A percentile compares a stretch with the other conserved stretches of the same genome.
These are phyloP conservation scores for Boletus coccyginus DNA, from an alignment of 768 basidiomycete species.

Conservation along the genomic window DNA sequence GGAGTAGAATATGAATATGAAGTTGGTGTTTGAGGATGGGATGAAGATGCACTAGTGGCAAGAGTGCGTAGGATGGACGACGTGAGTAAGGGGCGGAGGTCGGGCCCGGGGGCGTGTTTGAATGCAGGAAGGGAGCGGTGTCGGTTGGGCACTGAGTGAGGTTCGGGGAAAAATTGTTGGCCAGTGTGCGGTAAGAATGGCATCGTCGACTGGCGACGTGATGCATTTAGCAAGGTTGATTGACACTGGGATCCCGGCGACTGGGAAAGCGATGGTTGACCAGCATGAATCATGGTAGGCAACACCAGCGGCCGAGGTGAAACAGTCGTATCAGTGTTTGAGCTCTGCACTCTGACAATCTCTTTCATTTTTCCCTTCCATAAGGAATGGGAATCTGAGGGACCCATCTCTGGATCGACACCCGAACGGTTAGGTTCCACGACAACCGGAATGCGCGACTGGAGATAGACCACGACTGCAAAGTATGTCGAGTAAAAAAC, in stretches of 20 bases:
- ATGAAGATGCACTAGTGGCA: background rate
- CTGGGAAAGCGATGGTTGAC: conserved; percentile 1
- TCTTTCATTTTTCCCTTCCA: conserved; percentile 7
- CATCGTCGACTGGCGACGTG: conserved; percentile 13
- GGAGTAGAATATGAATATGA: conserved; percentile 1
- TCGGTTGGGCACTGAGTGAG: conserved; percentile 8
- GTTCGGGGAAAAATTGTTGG: background rate
- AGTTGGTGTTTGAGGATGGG: conserved; percentile 8
- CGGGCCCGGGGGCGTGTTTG: conserved; percentile 4
- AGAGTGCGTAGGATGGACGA: conserved; percentile 3
- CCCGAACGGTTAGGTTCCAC: conserved; percentile 8
- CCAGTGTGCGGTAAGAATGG: background rate
- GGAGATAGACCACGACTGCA: conserved; percentile 35
- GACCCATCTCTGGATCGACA: conserved; percentile 21
- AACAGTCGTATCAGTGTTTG: background rate
- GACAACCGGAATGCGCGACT: conserved; percentile 25
- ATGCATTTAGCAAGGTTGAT: background rate
- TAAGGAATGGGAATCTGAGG: conserved; percentile 1
- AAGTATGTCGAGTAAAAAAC: conserved; percentile 44
- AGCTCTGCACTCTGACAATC: background rate
- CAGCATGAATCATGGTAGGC: conserved; percentile 9
- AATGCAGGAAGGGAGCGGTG: conserved; percentile 25
- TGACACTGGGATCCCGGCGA: background rate
- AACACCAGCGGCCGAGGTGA: conserved; percentile 4
- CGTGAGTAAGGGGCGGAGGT: background rate